phyloP scores from a whole-genome alignment of 1,284 basidiomycete species.

The Anthracocystis panici-leucophaei region DNA sequence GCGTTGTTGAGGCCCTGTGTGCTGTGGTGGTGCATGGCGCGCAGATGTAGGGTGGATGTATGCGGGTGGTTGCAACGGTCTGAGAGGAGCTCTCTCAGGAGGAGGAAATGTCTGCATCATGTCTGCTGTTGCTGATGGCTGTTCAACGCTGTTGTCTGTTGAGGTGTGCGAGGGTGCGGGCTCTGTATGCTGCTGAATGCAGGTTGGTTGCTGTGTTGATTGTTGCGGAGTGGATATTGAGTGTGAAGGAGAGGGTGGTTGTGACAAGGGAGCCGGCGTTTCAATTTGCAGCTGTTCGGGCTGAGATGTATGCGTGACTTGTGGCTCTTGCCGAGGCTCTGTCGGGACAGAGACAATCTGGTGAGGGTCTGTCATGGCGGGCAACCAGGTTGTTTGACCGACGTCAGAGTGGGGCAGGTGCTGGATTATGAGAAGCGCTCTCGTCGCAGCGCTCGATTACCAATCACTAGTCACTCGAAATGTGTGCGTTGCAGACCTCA shows the following conservation, averaged over 20 bases:
- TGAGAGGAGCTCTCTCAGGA: constrained; percentile 1
- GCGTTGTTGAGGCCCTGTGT: background rate
- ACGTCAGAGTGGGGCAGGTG: background rate
- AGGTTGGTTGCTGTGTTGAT: background rate
- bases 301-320: no score
- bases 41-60: constrained; percentile 1
- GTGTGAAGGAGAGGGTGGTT: background rate
- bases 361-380: constrained; percentile 20
- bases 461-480: no score
- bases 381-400: background rate
- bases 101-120: constrained; percentile 9
- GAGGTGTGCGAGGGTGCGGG: background rate
- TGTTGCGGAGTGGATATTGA: background rate
- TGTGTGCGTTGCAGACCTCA: no score
- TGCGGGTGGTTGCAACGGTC: constrained; percentile 3
- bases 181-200: background rate
- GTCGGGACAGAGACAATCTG: background rate
- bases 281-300: constrained; percentile 1
- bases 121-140: constrained; percentile 1
- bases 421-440: background rate
- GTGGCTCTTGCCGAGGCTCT: background rate
- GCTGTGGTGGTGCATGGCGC: background rate
- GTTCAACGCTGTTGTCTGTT: background rate
- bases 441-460: background rate
- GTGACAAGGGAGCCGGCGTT: constrained; percentile 1